Percentiles rank a stretch among this genome's conserved stretches.
These are phyloP conservation scores for Cladosporium sp. DNA, from an alignment of 2,329 filamentous ascomycete species.

Conservation along the genomic window DNA sequence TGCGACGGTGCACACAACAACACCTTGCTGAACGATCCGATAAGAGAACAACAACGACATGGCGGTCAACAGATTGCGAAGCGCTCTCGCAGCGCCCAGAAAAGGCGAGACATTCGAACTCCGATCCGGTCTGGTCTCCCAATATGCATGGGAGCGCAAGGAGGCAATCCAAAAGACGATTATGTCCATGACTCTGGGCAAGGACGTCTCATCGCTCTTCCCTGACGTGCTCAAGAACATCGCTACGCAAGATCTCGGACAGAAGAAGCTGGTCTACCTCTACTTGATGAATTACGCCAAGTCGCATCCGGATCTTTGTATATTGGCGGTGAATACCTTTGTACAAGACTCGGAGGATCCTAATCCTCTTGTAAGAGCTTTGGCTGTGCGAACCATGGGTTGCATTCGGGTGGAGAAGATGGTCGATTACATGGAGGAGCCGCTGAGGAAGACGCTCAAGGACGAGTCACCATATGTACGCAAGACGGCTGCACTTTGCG, in stretches of 20 bases:
- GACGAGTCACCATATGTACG: slow-evolving; percentile 98
- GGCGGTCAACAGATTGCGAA: slow-evolving; percentile 95
- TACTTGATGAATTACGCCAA: slow-evolving; percentile 99
- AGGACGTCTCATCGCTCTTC: slow-evolving; percentile 95
- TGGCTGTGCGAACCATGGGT: slow-evolving; percentile 97
- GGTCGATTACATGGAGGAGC: slow-evolving; percentile 99
- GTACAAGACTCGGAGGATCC: slow-evolving; percentile 99
- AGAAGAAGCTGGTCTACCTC: slow-evolving; percentile 99
- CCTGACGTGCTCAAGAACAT: slow-evolving; percentile 99
- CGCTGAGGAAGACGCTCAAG: slow-evolving; percentile 87
- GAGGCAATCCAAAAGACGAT: slow-evolving; percentile 99
- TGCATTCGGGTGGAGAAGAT: slow-evolving; percentile 99
- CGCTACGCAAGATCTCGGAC: slow-evolving; percentile 87
- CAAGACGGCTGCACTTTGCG: slow-evolving; percentile 96
- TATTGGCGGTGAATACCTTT: slow-evolving; percentile 97
- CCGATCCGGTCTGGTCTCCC: slow-evolving; percentile 88
- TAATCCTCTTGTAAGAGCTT: slow-evolving; percentile 88
- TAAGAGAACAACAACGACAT: slow-evolving; percentile 45
- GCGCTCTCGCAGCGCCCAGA: slow-evolving; percentile 84
- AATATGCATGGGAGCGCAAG: slow-evolving; percentile 98
- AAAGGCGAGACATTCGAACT: slow-evolving; percentile 99
- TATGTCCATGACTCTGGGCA: slow-evolving; percentile 99
- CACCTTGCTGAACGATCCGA: slow-evolving; percentile 1
- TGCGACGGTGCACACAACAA: background rate
- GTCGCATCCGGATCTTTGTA: slow-evolving; percentile 96